Evolutionary conservation across 2,329 filamentous ascomycete species (phyloP).

Genomic region (Colletotrichum filicis): DNA sequence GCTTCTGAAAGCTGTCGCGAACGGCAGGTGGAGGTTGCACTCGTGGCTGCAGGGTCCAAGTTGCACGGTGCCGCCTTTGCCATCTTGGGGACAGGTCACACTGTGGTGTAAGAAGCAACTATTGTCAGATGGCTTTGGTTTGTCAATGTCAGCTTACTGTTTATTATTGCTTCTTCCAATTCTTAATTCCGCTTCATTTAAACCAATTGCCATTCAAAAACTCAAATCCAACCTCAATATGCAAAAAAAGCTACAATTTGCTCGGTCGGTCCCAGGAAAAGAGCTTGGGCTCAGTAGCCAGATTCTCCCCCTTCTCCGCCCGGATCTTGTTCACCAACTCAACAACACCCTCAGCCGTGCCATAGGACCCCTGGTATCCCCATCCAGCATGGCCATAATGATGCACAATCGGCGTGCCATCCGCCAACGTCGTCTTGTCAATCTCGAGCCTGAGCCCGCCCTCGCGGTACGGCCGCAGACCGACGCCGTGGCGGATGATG

Average conservation of each 20-base stretch:
- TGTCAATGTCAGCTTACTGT: background rate
- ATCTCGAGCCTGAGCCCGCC: constrained; percentile 81
- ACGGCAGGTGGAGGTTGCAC: constrained; percentile 1
- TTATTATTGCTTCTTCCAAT: background rate
- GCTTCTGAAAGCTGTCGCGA: constrained; percentile 34
- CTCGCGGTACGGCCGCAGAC: constrained; percentile 79
- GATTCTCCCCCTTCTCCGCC: constrained; percentile 41
- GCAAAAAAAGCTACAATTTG: constrained; percentile 9
- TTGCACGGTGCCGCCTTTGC: constrained; percentile 6
- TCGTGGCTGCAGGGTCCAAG: background rate
- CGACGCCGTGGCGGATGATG: constrained; percentile 84
- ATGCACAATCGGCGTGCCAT: constrained; percentile 76
- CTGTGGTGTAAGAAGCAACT: background rate
- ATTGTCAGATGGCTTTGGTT: background rate
- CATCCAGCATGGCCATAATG: constrained; percentile 85
- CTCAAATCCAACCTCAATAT: background rate
- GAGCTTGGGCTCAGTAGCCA: constrained; percentile 44
- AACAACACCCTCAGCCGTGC: constrained; percentile 74
- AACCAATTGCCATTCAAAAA: background rate
- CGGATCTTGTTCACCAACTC: constrained; percentile 73
- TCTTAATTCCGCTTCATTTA: background rate
- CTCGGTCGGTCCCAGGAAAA: constrained; percentile 39
- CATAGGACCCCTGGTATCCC: constrained; percentile 79
- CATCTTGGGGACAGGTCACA: background rate
- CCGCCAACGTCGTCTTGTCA: constrained; percentile 67